These are phyloP conservation scores for Hibiscus trionum DNA, from an alignment of 345 rosid species.

Conservation along the genomic window DNA sequence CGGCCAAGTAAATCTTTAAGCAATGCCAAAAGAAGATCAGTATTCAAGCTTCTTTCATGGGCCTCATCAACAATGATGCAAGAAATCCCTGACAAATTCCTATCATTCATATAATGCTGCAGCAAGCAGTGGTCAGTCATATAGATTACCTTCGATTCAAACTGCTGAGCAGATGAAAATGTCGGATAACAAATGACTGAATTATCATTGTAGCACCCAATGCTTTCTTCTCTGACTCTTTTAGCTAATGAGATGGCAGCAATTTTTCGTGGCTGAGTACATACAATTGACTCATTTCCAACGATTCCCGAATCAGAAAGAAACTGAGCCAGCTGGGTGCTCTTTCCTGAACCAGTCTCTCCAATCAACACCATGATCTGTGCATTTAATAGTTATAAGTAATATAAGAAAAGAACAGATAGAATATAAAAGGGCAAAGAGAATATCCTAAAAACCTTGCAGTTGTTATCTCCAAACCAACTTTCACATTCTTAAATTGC, in stretches of 20 bases:
- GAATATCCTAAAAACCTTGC: background rate
- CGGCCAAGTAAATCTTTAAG: constrained; percentile 47
- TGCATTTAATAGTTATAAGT: constrained; percentile 6
- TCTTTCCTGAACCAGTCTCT: constrained; percentile 96
- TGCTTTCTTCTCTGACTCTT: constrained; percentile 71
- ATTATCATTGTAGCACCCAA: constrained; percentile 55
- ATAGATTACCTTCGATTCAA: constrained; percentile 53
- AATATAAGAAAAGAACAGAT: background rate
- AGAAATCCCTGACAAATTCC: constrained; percentile 64
- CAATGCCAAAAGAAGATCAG: constrained; percentile 80
- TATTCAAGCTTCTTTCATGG: constrained; percentile 91
- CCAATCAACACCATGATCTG: constrained; percentile 77
- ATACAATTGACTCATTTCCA: constrained; percentile 48
- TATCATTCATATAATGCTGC: constrained; percentile 64
- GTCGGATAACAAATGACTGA: constrained; percentile 43
- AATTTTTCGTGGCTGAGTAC: constrained; percentile 88
- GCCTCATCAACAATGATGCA: constrained; percentile 86
- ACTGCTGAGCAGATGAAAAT: constrained; percentile 48
- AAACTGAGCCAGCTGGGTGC: constrained; percentile 86
- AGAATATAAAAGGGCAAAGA: background rate
- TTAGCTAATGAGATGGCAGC: constrained; percentile 68
- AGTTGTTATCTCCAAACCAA: background rate
- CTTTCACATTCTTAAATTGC: background rate
- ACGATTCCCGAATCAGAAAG: constrained; percentile 81
- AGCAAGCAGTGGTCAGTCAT: constrained; percentile 85